Evolutionary conservation across 2,329 filamentous ascomycete species (phyloP).

Genomic region (Paraphoma chrysanthemicola): DNA sequence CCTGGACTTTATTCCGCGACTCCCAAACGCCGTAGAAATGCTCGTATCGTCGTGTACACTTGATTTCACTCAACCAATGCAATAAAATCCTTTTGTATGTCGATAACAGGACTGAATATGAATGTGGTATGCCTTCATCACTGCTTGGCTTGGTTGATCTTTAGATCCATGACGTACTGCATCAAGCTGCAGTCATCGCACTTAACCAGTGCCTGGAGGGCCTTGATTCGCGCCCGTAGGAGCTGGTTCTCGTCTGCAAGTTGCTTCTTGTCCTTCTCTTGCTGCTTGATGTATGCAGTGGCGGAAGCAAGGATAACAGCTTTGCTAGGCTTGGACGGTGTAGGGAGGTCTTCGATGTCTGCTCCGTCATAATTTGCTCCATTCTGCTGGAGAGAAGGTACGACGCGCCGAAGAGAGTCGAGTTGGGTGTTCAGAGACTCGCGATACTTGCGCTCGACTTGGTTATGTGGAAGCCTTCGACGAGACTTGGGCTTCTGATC

Average conservation of each 20-base stretch:
- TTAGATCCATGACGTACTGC: slow-evolving; percentile 52
- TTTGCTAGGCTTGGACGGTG: slow-evolving; percentile 52
- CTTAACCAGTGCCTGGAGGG: slow-evolving; percentile 53
- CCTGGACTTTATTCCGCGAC: neutral
- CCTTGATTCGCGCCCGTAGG: slow-evolving; percentile 49
- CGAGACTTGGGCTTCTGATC: slow-evolving; percentile 44
- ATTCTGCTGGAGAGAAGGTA: slow-evolving; percentile 50
- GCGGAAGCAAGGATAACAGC: slow-evolving; percentile 56
- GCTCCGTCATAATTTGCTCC: slow-evolving; percentile 44
- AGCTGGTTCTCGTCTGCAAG: slow-evolving; percentile 49
- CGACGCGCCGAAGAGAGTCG: slow-evolving; percentile 49
- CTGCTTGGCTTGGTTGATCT: slow-evolving; percentile 41
- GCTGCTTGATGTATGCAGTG: slow-evolving; percentile 55
- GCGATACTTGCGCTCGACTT: slow-evolving; percentile 56
- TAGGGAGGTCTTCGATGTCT: slow-evolving; percentile 53
- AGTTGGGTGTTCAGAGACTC: slow-evolving; percentile 56
- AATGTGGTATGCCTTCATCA: neutral
- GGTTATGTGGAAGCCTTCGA: slow-evolving; percentile 51
- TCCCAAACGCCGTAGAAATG: neutral
- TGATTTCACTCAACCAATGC: too few relatives aligned
- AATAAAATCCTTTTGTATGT: neutral
- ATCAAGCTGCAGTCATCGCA: slow-evolving; percentile 56
- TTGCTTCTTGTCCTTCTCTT: slow-evolving; percentile 52
- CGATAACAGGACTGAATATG: neutral
- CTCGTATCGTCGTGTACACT: neutral